These are phyloP conservation scores for Pichia heedii DNA, from an alignment of 805 yeast genomes.

Conservation along the genomic window DNA sequence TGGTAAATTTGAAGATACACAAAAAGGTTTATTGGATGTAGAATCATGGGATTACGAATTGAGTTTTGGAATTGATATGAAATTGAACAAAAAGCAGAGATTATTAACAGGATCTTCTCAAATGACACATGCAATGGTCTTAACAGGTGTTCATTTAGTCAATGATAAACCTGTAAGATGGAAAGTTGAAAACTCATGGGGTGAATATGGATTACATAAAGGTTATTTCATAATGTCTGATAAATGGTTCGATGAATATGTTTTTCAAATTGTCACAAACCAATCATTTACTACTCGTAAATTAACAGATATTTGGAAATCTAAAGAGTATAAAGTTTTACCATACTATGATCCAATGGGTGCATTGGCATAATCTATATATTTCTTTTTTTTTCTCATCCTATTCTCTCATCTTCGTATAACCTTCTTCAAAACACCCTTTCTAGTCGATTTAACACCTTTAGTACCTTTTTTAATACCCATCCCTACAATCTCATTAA, in stretches of 20 bases:
- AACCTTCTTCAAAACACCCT: slow-evolving; percentile 9
- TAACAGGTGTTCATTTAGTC: slow-evolving; percentile 67
- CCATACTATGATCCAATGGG: slow-evolving; percentile 82
- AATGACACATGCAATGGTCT: slow-evolving; percentile 89
- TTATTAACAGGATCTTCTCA: slow-evolving; percentile 37
- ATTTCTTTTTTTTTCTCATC: neutral
- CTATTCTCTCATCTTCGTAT: slow-evolving; percentile 1
- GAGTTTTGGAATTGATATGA: slow-evolving; percentile 36
- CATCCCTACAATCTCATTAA: neutral
- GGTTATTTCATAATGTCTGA: slow-evolving; percentile 70
- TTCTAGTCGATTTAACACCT: neutral
- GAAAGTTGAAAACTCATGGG: slow-evolving; percentile 79
- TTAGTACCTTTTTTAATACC: slow-evolving; percentile 5
- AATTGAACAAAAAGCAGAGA: slow-evolving; percentile 28
- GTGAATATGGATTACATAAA: slow-evolving; percentile 57
- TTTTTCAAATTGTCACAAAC: slow-evolving; percentile 53
- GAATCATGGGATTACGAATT: slow-evolving; percentile 60
- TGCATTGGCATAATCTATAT: slow-evolving; percentile 40
- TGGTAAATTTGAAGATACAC: slow-evolving; percentile 59
- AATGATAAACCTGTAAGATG: slow-evolving; percentile 57
- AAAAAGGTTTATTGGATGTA: slow-evolving; percentile 62
- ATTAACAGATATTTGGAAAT: slow-evolving; percentile 37
- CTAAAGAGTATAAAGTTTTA: slow-evolving; percentile 38
- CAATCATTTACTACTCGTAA: slow-evolving; percentile 28
- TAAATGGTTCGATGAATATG: slow-evolving; percentile 67